Percentiles rank a stretch among this genome's conserved stretches.
Conservation (phyloP, 192 early-diverging fungal genomes). For the Backusella macrospora region DNA sequence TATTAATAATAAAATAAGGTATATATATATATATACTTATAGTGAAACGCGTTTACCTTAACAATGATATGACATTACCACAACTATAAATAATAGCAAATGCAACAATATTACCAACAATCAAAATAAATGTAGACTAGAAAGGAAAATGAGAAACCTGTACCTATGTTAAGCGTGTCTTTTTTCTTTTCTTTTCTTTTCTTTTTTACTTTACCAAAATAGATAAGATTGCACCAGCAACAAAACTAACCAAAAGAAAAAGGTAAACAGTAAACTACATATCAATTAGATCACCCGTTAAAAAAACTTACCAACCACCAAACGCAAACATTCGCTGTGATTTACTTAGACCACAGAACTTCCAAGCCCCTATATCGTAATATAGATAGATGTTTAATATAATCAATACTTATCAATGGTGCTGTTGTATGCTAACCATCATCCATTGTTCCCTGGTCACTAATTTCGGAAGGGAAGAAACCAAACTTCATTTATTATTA, state of each 20-base stretch:
- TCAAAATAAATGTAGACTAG: conserved; percentile 63
- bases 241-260: conserved; percentile 81
- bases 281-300: background rate
- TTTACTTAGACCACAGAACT: conserved; percentile 53
- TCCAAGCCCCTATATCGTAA: conserved; percentile 28
- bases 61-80: conserved; percentile 85
- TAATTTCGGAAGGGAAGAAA: conserved; percentile 36
- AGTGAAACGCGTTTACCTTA: conserved; percentile 48
- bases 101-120: conserved; percentile 58
- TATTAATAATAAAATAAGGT: background rate
- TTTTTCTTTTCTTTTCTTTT: background rate
- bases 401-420: background rate
- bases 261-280: too few species aligned
- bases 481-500: conserved; percentile 35
- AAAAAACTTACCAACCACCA: conserved; percentile 56
- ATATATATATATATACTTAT: background rate
- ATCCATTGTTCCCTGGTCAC: conserved; percentile 54
- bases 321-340: conserved; percentile 81
- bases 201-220: conserved; percentile 66
- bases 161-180: background rate
- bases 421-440: conserved; percentile 38
- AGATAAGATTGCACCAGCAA: conserved; percentile 77
- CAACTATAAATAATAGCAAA: conserved; percentile 92
- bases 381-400: too few species aligned
- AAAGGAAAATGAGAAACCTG: background rate